Evolutionary conservation across 1,284 basidiomycete genomes (phyloP).

Genomic region (Lignosus rhinocerotis): DNA sequence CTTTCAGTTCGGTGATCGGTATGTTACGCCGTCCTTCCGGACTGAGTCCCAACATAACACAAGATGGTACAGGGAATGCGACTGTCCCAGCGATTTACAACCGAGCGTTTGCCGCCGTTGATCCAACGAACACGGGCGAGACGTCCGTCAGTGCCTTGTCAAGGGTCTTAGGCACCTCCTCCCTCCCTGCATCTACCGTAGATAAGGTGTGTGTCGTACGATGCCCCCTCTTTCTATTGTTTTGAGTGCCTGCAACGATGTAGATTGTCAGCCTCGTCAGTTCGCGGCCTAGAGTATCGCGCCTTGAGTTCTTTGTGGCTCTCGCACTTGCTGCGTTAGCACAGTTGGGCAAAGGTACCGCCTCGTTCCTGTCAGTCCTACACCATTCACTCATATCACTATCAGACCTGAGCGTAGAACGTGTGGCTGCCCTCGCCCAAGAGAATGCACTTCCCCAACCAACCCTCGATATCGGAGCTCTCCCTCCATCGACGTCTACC

Average conservation of each 20-base stretch:
- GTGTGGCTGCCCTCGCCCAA: constrained; percentile 71
- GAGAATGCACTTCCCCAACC: constrained; percentile 73
- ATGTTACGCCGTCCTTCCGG: constrained; percentile 8
- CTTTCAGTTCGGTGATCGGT: constrained; percentile 75
- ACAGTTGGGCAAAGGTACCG: constrained; percentile 74
- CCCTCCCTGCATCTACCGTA: constrained; percentile 76
- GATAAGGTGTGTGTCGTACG: constrained; percentile 62
- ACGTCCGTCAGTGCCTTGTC: constrained; percentile 81
- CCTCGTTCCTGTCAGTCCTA: background rate
- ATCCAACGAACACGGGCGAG: constrained; percentile 66
- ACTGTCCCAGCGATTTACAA: constrained; percentile 80
- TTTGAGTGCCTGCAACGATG: background rate
- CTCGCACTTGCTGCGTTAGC: constrained; percentile 84
- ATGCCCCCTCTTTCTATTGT: background rate
- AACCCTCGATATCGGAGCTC: constrained; percentile 59
- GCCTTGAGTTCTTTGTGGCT: constrained; percentile 86
- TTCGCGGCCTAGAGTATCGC: constrained; percentile 74
- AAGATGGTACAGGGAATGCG: constrained; percentile 57
- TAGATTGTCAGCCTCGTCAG: constrained; percentile 85
- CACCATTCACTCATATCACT: background rate
- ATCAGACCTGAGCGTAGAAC: constrained; percentile 77
- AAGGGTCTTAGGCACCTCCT: constrained; percentile 73
- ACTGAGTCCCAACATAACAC: background rate
- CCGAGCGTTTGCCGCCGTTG: constrained; percentile 70
- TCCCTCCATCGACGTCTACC: constrained; percentile 52